Base-by-base conservation (phyloP, 2,329 filamentous ascomycete species). In the Aspergillus proliferans region DNA sequence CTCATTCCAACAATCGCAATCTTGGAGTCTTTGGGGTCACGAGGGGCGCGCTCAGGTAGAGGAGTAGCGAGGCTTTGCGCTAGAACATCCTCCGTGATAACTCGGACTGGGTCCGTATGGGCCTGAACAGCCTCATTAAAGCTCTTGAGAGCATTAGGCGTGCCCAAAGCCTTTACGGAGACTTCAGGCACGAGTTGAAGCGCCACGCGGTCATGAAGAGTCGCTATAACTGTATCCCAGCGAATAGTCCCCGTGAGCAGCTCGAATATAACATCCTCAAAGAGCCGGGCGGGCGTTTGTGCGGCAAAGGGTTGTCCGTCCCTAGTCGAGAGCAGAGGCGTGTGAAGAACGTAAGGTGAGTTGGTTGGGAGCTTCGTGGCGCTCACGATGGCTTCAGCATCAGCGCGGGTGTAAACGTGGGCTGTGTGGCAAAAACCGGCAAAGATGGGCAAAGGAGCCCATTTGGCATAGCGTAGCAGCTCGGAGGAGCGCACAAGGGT, bases 391-490 rank as follows among this genome's bases (percentile, higher is more conserved):
- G 12, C 18, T 7, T 49, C 19, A 10, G 54, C 50, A 52, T 63
- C 45, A 3, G 54, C 22, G 4, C 19, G 6, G 22, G 41, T 63
- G 57, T 82, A 84, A 3, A 74, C 69, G 40, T 75, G 73, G 46
- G 64, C 70, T 14, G 78, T 73, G 52, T 67, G 64, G 26, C 63
- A 65, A 1, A 65, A 46, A 4, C 64, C 64, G 0, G 56, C 56
- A 48, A 61, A 64, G 0, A 67, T 59, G 1, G 63, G 61, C 12
- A 67, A 38, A 10, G 50, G 44, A 9, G 55, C 45, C 45, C 52
- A 55, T 22, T 55, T 58, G 24, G 48, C 43, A n/a, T 54, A 44
- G 7, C 58, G 51, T n/a, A 67, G 53, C 14, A 54, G 48, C 7
- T 58, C 51, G 0, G 59, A 58, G 7, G 46, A 24, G 8, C 48